Base-by-base conservation (phyloP, 2,329 filamentous ascomycete species). In the Neonectria punicea region DNA sequence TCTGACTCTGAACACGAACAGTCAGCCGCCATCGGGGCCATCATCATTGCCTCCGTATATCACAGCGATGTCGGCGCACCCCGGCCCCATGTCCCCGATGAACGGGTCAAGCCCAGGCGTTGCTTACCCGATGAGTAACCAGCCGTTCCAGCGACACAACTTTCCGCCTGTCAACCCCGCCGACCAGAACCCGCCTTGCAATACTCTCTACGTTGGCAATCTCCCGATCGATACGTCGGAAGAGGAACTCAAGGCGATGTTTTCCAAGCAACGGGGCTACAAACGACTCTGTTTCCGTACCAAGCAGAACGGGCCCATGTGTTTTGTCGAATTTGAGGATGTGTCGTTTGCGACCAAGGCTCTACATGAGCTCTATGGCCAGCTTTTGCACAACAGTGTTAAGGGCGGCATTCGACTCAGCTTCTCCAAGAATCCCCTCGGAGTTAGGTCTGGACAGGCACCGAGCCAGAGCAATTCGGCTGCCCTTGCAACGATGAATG, bases 171-270 rank as follows among this genome's bases (percentile, higher is more conserved):
- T 93, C 66, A 98, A 98, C 71, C 95, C 94, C 0, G 94, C 95
- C 13, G 95, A 99, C 75, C 93, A 98, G 79, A 98, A 98, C 73
- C 95, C 95, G 1, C 96, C 96, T 0, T 98, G 96, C 86, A 98
- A 99, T 77, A 99, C 96, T 0, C 85, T 99, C 7, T 98, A 99
- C 75, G 95, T 99, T 20, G 95, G 96, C n/a, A 98, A 99, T 74
- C 83, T 99, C 47, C 96, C 95, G 0, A 89, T 94, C 61, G 93
- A 97, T 76, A 97, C 94, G 0, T 95, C 93, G 0, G 96, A 99
- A 75, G 95, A 98, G 76, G 96, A 98, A 78, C 87, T 99, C 61
- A 98, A 98, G 80, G 89, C 92, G 22, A 87, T 98, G 75, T 99
- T 99, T 76, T 94, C 92, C 28, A 95, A 94, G 80, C 93, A 97